Evolutionary conservation across 176 grass and related monocot species (phyloP).

Genomic region (Zea mays): Zm-B73-REFERENCE-NAM-5.0 NC_050097.1:207523001-207523500

Average conservation of each 20-base stretch:
- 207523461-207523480: constrained; percentile 19
- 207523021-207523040: no score
- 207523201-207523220: not conserved
- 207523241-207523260: not conserved
- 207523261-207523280: not conserved
- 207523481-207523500: constrained; percentile 16
- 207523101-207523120: no score
- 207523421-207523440: constrained; percentile 52
- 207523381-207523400: constrained; percentile 13
- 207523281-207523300: not conserved
- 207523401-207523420: constrained; percentile 27
- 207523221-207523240: not conserved
- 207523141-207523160: not conserved
- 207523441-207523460: constrained; percentile 20
- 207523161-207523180: not conserved
- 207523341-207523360: constrained; percentile 8
- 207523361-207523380: constrained; percentile 22
- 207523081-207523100: no score
- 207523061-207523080: no score
- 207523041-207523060: no score
- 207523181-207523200: not conserved
- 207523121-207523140: no score
- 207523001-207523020: no score
- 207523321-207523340: constrained; percentile 18
- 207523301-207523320: not conserved